Evolutionary conservation across 2,329 filamentous ascomycete species (phyloP).

Genomic region (Aciculosporium take): DNA sequence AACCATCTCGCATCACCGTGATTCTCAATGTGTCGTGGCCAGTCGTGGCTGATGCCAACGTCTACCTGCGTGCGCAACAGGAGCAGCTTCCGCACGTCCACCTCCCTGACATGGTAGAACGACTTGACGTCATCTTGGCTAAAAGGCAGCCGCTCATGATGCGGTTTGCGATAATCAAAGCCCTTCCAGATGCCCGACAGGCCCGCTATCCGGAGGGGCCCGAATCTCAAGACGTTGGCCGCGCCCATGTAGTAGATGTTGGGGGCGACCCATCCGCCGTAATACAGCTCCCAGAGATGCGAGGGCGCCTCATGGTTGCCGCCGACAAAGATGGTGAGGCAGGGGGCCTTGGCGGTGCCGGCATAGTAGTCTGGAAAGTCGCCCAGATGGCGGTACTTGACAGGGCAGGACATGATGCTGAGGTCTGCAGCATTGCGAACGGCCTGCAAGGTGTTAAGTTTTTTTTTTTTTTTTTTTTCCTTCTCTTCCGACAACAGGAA

Average conservation of each 20-base stretch:
- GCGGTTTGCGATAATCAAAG: conserved; percentile 69
- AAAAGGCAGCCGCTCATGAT: conserved; percentile 79
- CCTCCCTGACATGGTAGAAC: conserved; percentile 80
- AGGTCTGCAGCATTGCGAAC: conserved; percentile 81
- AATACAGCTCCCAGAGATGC: conserved; percentile 82
- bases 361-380: conserved; percentile 95
- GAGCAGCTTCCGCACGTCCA: conserved; percentile 82
- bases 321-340: conserved; percentile 80
- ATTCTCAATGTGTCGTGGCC: conserved; percentile 74
- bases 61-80: conserved; percentile 80
- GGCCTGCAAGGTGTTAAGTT: conserved; percentile 47
- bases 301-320: conserved; percentile 93
- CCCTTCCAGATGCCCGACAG: conserved; percentile 93
- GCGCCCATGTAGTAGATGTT: conserved; percentile 96
- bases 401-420: conserved; percentile 75
- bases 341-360: conserved; percentile 62
- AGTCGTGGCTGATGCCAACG: conserved; percentile 86
- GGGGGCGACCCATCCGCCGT: conserved; percentile 91
- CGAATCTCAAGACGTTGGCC: conserved; percentile 74
- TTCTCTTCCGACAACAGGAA: no score
- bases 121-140: conserved; percentile 59
- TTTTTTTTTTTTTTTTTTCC: no score
- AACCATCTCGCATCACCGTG: conserved; percentile 55
- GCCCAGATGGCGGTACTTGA: conserved; percentile 74
- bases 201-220: conserved; percentile 74